Base-by-base conservation (phyloP, 768 basidiomycete species). In the Rhizopogon rudus region DNA sequence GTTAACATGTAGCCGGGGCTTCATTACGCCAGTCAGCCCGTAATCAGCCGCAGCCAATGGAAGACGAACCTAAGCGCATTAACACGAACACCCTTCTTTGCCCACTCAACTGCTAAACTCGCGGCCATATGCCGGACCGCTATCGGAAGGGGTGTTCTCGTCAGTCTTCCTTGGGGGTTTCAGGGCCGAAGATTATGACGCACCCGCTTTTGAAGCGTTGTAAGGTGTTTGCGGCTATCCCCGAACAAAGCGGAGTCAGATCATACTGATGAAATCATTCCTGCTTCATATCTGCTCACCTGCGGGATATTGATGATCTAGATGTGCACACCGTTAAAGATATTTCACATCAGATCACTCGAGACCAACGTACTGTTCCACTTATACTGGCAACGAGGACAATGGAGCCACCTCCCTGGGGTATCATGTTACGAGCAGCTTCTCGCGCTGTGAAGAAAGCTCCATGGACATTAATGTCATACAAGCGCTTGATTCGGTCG, bases 1-100 rank as follows among this genome's bases (percentile, higher is more conserved):
- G 94, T 97, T 56, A 92, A 73, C 86, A 96, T 96, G 75, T 98
- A 98, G 8, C 96, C 95, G 20, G 93, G 93, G 62, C 91, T 92
- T 41, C 42, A 56, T 53, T 51, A 55, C 53, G 35, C 1, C 42
- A 40, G 57, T 57, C 54, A 55, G 44, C 54, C n/a, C 37, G 0
- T 53, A 20, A 16, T 22, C 25, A 12, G 12, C 41, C 14, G 44
- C 25, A 1, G 22, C 48, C 13, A 54, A 40, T n/a, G 13, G 35
- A 52, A 44, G 35, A 57, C 69, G 51, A 59, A 84, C 87, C 86
- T 90, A 45, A 91, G 66, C 51, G 84, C 75, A 69, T 96, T 96
- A 54, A 96, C 93, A 52, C 93, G 83, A 56, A 95, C 86, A 45
- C 86, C 86, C 60, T 87, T 83, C 69, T 86, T 88, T 0, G 96